Conservation (phyloP, 495 filamentous ascomycete genomes). For the Tuber borchii region DNA sequence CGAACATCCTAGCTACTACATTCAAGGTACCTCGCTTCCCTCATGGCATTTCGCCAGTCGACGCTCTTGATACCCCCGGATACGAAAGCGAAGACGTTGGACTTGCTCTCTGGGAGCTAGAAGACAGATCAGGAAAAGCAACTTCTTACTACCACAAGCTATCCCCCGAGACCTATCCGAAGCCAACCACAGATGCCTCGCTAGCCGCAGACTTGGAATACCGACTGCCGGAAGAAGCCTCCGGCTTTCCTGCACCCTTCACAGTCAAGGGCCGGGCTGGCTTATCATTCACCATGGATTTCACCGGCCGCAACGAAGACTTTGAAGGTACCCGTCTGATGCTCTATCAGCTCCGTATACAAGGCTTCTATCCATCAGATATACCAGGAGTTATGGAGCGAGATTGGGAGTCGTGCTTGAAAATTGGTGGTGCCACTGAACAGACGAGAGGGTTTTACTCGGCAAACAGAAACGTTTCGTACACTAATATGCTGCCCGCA, state of each 20-base stretch:
- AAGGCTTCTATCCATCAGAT: constrained; percentile 25
- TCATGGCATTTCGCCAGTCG: neutral
- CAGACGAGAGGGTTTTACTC: constrained; percentile 25
- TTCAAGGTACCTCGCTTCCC: constrained; percentile 17
- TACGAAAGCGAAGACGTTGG: constrained; percentile 21
- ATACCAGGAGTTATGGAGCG: constrained; percentile 15
- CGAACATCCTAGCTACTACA: constrained; percentile 20
- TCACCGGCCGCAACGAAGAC: constrained; percentile 28
- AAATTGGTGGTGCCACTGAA: neutral
- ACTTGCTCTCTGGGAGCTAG: constrained; percentile 26
- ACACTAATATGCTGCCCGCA: constrained; percentile 12
- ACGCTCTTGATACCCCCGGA: neutral
- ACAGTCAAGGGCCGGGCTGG: constrained; percentile 15
- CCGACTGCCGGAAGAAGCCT: neutral
- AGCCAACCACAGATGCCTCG: neutral
- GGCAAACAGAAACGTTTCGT: constrained; percentile 27
- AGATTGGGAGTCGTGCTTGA: constrained; percentile 22
- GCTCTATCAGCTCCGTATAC: constrained; percentile 27
- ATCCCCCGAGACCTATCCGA: neutral
- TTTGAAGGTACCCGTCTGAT: constrained; percentile 28
- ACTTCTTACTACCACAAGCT: constrained; percentile 25
- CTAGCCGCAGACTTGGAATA: constrained; percentile 9
- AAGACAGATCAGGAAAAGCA: constrained; percentile 12
- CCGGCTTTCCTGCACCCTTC: constrained; percentile 14
- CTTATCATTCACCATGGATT: constrained; percentile 28